Percentiles rank a stretch among this genome's conserved stretches.
phyloP scores from a whole-genome alignment of 306 rosid species.

The Morella rubra region DNA sequence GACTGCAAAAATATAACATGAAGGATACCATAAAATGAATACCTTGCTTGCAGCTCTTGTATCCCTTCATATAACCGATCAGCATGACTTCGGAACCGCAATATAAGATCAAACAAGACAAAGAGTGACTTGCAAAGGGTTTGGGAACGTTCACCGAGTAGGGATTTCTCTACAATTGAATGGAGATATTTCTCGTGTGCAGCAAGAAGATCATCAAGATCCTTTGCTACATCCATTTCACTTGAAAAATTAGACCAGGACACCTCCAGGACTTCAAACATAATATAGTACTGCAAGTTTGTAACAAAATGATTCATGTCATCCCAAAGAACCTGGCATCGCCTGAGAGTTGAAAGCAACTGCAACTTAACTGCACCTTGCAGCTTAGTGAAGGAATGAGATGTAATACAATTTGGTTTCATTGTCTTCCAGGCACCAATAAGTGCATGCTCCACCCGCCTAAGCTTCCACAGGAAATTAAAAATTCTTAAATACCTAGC shows the following conservation, averaged over 20 bases:
- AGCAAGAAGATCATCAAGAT: slow-evolving; percentile 90
- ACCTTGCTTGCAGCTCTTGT: slow-evolving; percentile 92
- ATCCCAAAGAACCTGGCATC: slow-evolving; percentile 95
- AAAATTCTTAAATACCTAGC: slow-evolving; percentile 84
- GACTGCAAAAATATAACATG: slow-evolving; percentile 1
- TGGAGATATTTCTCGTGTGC: slow-evolving; percentile 93
- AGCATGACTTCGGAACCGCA: slow-evolving; percentile 80
- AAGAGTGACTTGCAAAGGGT: slow-evolving; percentile 78
- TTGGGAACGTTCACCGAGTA: slow-evolving; percentile 87
- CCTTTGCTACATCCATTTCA: slow-evolving; percentile 94
- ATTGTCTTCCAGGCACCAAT: slow-evolving; percentile 93
- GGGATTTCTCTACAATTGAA: slow-evolving; percentile 88
- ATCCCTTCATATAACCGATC: slow-evolving; percentile 92
- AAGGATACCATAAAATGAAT: slow-evolving; percentile 21
- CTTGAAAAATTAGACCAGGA: slow-evolving; percentile 82
- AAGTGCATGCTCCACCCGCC: slow-evolving; percentile 94
- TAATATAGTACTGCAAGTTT: slow-evolving; percentile 90
- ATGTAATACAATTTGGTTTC: slow-evolving; percentile 94
- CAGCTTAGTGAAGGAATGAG: slow-evolving; percentile 72
- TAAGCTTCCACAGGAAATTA: slow-evolving; percentile 95
- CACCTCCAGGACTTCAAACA: slow-evolving; percentile 96
- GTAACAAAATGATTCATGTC: slow-evolving; percentile 97
- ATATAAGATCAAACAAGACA: slow-evolving; percentile 80
- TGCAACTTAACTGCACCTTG: slow-evolving; percentile 67
- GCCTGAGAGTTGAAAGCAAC: slow-evolving; percentile 84